phyloP scores from a whole-genome alignment of 352 stramenopile genomes.

The Globisporangium iwayamae region DNA sequence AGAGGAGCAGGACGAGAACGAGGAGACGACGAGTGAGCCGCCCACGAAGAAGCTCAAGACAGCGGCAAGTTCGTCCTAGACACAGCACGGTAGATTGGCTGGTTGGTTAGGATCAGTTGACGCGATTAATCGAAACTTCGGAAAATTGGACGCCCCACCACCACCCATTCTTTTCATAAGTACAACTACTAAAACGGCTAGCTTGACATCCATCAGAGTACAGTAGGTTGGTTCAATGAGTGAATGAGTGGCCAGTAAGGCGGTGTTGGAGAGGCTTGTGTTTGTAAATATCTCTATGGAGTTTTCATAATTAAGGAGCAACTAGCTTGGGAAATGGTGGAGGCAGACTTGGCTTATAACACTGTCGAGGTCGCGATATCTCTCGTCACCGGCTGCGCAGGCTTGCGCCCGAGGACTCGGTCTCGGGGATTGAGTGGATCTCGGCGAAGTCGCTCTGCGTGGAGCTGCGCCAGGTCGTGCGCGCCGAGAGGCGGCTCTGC shows the following conservation, averaged over 20 bases:
- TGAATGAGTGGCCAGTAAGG: too few species aligned
- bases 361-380: background rate
- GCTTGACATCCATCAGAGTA: background rate
- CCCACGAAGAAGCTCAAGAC: constrained; percentile 18
- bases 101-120: background rate
- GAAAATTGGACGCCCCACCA: background rate
- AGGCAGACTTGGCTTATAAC: background rate
- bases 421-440: constrained; percentile 20
- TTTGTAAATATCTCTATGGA: constrained; percentile 4
- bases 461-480: constrained; percentile 19
- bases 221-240: background rate
- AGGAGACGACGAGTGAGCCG: background rate
- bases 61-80: constrained; percentile 8
- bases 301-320: constrained; percentile 2
- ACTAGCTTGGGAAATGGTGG: background rate
- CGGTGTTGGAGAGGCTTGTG: background rate
- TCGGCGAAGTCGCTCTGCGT: constrained; percentile 19
- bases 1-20: background rate
- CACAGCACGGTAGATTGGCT: too few species aligned
- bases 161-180: background rate
- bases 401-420: constrained; percentile 9
- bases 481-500: constrained; percentile 18
- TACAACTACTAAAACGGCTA: background rate
- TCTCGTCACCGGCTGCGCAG: background rate
- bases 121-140: constrained; percentile 3